Percentiles rank a stretch among this genome's conserved stretches.
phyloP scores from a whole-genome alignment of 805 yeast species.

The Metschnikowia orientalis region DNA sequence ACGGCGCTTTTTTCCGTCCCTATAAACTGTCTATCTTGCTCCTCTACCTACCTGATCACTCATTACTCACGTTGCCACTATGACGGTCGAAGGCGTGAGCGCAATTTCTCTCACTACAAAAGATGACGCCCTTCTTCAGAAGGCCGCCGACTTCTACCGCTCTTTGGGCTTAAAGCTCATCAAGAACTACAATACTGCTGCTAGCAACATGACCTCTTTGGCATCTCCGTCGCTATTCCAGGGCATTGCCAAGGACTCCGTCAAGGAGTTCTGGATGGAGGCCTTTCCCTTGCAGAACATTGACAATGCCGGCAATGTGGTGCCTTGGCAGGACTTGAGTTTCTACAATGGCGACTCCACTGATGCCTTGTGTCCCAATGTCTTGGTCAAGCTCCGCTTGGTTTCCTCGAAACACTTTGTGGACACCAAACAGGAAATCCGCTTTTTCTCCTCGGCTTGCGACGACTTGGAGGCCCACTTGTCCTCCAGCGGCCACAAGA shows the following conservation, averaged over 20 bases:
- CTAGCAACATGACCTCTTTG: slow-evolving; percentile 29
- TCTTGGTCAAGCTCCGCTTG: slow-evolving; percentile 35
- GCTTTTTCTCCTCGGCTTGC: slow-evolving; percentile 32
- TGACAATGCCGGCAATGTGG: slow-evolving; percentile 30
- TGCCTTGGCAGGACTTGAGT: slow-evolving; percentile 40
- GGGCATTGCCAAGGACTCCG: slow-evolving; percentile 63
- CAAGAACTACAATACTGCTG: slow-evolving; percentile 55
- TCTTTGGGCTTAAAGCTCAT: slow-evolving; percentile 57
- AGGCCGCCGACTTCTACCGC: slow-evolving; percentile 53
- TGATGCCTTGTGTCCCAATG: slow-evolving; percentile 23
- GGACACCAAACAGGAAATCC: slow-evolving; percentile 18
- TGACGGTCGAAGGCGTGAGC: slow-evolving; percentile 36
- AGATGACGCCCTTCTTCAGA: slow-evolving; percentile 42
- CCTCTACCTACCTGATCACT: slow-evolving; percentile 1
- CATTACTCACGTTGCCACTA: slow-evolving; percentile 1
- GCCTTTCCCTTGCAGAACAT: slow-evolving; percentile 50
- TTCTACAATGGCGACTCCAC: slow-evolving; percentile 37
- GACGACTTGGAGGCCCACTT: slow-evolving; percentile 20
- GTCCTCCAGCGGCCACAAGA: slow-evolving; percentile 4
- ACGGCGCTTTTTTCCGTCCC: slow-evolving; percentile 4
- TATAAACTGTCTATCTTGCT: slow-evolving; percentile 7
- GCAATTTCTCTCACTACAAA: slow-evolving; percentile 60
- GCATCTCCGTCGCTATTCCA: slow-evolving; percentile 22
- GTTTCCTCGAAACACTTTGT: slow-evolving; percentile 16
- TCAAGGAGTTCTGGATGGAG: slow-evolving; percentile 70